Conservation (phyloP, 169 alveolate genomes). For the Plasmodium malariae region DNA sequence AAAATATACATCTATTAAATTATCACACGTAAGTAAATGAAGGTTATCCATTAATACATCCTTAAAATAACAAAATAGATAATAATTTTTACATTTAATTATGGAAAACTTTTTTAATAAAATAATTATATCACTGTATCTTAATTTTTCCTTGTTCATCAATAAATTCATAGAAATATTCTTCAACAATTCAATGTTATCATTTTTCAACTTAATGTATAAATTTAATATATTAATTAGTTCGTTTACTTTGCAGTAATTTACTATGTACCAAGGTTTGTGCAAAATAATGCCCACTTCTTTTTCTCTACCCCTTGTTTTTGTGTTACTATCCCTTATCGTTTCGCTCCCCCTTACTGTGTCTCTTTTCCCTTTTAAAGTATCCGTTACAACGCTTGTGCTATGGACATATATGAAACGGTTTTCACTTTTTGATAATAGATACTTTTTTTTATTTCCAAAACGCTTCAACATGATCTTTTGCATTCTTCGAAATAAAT, state of each 20-base stretch:
- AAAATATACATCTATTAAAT: slow-evolving; percentile 62
- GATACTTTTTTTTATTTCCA: slow-evolving; percentile 39
- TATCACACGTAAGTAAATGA: slow-evolving; percentile 50
- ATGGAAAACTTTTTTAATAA: slow-evolving; percentile 69
- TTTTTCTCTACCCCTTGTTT: too few relatives aligned
- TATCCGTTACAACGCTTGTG: not conserved
- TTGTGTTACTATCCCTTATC: too few relatives aligned
- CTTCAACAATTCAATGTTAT: slow-evolving; percentile 46
- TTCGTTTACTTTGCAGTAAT: slow-evolving; percentile 54
- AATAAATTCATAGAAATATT: slow-evolving; percentile 50
- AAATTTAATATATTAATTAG: slow-evolving; percentile 41
- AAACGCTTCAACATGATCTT: not conserved
- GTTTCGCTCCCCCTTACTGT: too few relatives aligned
- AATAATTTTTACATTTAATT: slow-evolving; percentile 76
- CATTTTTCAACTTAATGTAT: slow-evolving; percentile 58
- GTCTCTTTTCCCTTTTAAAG: too few relatives aligned
- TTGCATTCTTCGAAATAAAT: not conserved
- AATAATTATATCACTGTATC: slow-evolving; percentile 45
- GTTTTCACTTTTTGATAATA: slow-evolving; percentile 13
- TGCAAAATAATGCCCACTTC: slow-evolving; percentile 35
- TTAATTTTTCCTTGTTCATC: slow-evolving; percentile 68
- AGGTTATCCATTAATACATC: slow-evolving; percentile 53
- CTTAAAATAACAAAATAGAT: slow-evolving; percentile 70
- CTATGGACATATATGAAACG: slow-evolving; percentile 5
- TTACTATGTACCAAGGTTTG: slow-evolving; percentile 16